Base-by-base conservation (phyloP, 2,329 filamentous ascomycete genomes). In the Xylaria sp. region DNA sequence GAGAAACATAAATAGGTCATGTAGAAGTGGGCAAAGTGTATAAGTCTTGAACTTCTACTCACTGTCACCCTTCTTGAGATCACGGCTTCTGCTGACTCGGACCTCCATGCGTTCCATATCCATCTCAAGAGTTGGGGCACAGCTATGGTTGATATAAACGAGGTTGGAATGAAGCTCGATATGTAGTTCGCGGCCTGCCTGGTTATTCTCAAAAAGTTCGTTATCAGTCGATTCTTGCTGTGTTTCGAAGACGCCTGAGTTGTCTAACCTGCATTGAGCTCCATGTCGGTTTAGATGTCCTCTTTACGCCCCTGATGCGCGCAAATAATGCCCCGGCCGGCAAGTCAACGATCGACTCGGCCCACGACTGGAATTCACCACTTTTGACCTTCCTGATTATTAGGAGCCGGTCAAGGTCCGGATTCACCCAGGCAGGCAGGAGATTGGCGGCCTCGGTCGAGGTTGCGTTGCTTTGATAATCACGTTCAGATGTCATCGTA, bases 341-440 rank as follows among this genome's bases (percentile, higher is more conserved):
- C 4, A 65, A 47, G 28, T 63, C 51, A 12, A 65, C 55, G 9
- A 63, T 56, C 11, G 60, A 65, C 43, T 60, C 46, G 7, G 63
- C 55, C 60, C 46, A 63, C 7, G 63, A 53, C 35, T 12, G 40
- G 46, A 59, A 65, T 14, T 55, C 43, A 21, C 50, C 42, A 4
- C 59, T 54, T 15, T 51, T 35, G 17, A 2, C 47, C 14, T 57
- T 35, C 33, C 51, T 59, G 9, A 65, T 49, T 17, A 53, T 52
- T 46, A 65, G 40, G 35, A 65, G 63, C 11, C 56, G 55, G 14
- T 60, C 23, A 1, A 65, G 52, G 14, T 65, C 63, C 5, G 63
- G 60, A 15, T 65, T 65, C 15, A 63, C 55, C 63, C 63, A 65
- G n/a, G 63, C 59, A 19, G 63, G 63, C 28, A 61, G 43, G 21